Evolutionary conservation across 2,329 filamentous ascomycete genomes (phyloP), one percentile per base, ranked within the genome.

Genomic region (Aspergillus japonicus): DNA sequence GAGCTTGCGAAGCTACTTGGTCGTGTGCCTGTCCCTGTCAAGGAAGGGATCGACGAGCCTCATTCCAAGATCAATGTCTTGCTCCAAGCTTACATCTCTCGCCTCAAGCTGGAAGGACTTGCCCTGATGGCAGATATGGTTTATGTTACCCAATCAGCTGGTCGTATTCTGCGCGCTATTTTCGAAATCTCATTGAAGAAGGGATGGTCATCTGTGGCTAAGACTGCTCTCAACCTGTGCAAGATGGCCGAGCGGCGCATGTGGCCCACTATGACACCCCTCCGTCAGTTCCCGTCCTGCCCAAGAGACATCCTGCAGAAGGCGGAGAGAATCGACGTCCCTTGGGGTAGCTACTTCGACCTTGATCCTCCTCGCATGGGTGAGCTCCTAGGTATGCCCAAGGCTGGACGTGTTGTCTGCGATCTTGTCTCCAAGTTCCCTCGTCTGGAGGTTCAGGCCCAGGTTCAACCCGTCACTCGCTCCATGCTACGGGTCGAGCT

Each of bases 181-280:
- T 99, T 98, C 66, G 96, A 99, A 78, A 98, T 99, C 57, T 89
- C 91, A n/a, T 79, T 99, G 66, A 96, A 94, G 79, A 97, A 97
- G 77, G 94, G 94, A 35, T 99, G 94, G 94, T 87, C 95, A 0
- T 89, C 88, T 16, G 95, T 98, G 3, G 91, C 95, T 8, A 96
- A 95, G 79, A 92, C 90, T 63, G 93, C 95, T 0, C 82, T 99
- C 47, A 91, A 96, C 69, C 84, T 99, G 56, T 99, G 96, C 80
- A 99, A 99, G 80, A 98, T 96, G 92, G 95, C 94, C 0, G 95
- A 99, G 81, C 96, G 96, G 82, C 86, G 96, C 53, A 99, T 99
- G 96, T 99, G 95, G 95, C 93, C 94, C 14, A 98, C 94, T 5
- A 99, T 98, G 95, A 91, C 92, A 42, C 95, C 96, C 11, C 82